Conservation (phyloP, 352 stramenopile genomes). For the Pythium apleroticum region DNA sequence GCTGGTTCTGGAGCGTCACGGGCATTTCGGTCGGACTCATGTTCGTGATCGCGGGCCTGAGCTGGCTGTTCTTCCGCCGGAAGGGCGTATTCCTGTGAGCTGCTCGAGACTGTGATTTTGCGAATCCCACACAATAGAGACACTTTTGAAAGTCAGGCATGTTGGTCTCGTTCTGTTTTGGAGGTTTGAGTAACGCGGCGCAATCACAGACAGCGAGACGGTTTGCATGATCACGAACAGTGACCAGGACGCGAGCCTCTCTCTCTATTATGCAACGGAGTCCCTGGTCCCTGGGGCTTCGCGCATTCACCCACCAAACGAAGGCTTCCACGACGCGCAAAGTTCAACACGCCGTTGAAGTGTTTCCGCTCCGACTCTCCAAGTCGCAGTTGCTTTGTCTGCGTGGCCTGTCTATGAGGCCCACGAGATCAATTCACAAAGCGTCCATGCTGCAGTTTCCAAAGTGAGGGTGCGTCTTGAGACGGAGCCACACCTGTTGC, state of each 20-base stretch:
- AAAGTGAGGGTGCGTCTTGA: background rate
- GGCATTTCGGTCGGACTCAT: conserved; percentile 43
- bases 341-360: background rate
- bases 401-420: no score
- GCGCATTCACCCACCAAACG: background rate
- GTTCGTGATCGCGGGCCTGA: conserved; percentile 38
- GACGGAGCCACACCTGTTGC: background rate
- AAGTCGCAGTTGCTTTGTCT: background rate
- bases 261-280: no score
- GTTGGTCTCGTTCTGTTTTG: background rate
- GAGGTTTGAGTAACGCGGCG: background rate
- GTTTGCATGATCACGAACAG: no score
- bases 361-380: background rate
- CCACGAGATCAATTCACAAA: no score
- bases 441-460: no score
- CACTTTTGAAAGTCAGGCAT: no score
- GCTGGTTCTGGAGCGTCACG: conserved; percentile 67
- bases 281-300: no score
- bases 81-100: conserved; percentile 48
- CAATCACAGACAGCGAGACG: background rate
- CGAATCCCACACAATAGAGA: background rate
- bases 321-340: background rate
- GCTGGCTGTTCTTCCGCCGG: conserved; percentile 59
- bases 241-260: no score
- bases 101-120: background rate